Conservation (phyloP, 495 filamentous ascomycete genomes). For the Durotheca rogersii region DNA sequence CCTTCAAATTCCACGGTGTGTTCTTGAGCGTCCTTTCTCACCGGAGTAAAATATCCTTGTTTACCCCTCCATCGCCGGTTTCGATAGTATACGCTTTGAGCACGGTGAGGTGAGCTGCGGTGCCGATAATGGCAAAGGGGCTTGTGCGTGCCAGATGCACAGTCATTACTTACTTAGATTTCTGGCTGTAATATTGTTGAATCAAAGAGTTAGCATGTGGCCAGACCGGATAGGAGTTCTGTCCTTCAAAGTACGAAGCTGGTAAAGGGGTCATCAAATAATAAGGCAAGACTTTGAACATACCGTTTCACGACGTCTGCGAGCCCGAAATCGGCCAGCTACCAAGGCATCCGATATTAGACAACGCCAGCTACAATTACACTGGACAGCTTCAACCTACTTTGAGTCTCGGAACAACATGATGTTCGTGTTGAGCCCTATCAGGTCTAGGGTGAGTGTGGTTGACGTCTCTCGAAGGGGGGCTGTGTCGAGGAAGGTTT, state of each 20-base stretch:
- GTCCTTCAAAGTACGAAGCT: neutral
- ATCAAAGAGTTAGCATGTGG: neutral
- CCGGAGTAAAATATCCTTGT: slow-evolving; percentile 6
- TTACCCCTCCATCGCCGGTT: neutral
- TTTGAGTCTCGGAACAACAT: slow-evolving; percentile 8
- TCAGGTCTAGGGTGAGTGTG: neutral
- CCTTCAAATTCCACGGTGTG: neutral
- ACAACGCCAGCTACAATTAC: neutral
- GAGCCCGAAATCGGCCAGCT: slow-evolving; percentile 15
- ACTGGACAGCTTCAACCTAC: neutral
- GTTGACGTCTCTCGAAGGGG: neutral
- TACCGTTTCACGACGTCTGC: slow-evolving; percentile 6
- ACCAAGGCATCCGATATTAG: neutral
- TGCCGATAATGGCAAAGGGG: neutral
- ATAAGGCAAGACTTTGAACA: neutral
- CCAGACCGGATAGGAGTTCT: too few relatives aligned
- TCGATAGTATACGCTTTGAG: slow-evolving; percentile 1
- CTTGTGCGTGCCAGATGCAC: neutral
- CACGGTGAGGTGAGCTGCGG: neutral
- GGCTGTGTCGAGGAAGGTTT: neutral
- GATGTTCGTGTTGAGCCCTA: neutral
- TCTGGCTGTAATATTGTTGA: neutral
- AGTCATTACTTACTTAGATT: slow-evolving; percentile 11
- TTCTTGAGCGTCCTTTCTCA: neutral
- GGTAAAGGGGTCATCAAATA: neutral